phyloP scores from a whole-genome alignment of 73 alveolate species.

The Tetrahymena borealis region DNA sequence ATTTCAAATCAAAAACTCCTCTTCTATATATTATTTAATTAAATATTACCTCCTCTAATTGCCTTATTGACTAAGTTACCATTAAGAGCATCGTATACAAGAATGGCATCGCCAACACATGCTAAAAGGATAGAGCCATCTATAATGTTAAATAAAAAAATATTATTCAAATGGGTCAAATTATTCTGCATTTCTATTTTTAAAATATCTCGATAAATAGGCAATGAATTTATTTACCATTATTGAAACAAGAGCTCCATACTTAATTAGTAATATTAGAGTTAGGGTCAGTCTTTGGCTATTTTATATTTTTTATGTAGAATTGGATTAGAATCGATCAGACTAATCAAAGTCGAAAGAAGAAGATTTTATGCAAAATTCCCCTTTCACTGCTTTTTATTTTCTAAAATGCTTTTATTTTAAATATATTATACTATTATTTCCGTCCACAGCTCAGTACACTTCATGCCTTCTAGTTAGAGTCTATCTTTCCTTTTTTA shows the following conservation, averaged over 20 bases:
- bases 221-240: background rate
- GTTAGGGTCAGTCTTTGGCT: background rate
- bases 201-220: background rate
- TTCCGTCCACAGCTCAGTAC: background rate
- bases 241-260: background rate
- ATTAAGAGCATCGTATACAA: background rate
- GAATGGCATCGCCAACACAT: slow-evolving; percentile 36
- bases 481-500: background rate
- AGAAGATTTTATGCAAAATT: background rate
- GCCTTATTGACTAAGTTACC: background rate
- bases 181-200: background rate
- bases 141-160: background rate
- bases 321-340: background rate
- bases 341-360: background rate
- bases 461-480: background rate
- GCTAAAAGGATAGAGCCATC: slow-evolving; percentile 36
- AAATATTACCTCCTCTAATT: background rate
- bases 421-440: background rate
- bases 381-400: background rate
- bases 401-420: background rate
- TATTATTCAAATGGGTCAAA: too few species aligned
- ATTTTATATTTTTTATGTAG: background rate
- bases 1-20: too few species aligned
- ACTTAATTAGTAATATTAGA: background rate
- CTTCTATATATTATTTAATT: too few species aligned